A percentile compares a stretch with the other conserved stretches of the same genome.
Conservation (phyloP, 2,329 filamentous ascomycete species). For the Fusarium nodosum region DNA sequence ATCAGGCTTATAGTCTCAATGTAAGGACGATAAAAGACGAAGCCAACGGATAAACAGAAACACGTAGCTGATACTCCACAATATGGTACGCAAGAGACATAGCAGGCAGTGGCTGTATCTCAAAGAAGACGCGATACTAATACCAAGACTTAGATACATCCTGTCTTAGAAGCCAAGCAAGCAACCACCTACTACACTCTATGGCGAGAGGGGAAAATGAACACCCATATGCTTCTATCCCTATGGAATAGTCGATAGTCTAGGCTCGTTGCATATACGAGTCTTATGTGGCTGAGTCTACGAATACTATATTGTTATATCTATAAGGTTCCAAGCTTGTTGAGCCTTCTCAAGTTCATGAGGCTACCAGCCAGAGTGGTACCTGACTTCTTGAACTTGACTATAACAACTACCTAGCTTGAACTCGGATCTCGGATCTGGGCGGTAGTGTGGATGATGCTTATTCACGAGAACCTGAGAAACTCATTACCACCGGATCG, state of each 20-base stretch:
- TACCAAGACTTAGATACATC: background rate
- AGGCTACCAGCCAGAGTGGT: background rate
- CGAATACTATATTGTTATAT: background rate
- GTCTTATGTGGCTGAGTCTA: background rate
- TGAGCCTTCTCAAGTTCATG: background rate
- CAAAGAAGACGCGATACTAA: background rate
- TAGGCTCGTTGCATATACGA: conserved; percentile 6
- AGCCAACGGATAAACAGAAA: background rate
- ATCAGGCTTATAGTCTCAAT: no score
- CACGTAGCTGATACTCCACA: background rate
- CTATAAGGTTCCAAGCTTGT: background rate
- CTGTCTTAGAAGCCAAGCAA: background rate
- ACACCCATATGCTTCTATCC: background rate
- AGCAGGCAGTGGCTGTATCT: background rate
- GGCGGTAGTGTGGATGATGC: background rate
- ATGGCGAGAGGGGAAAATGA: background rate
- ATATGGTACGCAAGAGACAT: background rate
- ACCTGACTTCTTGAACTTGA: background rate
- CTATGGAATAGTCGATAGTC: background rate
- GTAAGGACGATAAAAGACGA: background rate
- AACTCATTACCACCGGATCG: background rate
- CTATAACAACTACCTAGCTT: background rate
- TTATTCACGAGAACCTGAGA: background rate
- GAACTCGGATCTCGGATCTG: background rate
- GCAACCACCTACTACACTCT: background rate